A percentile compares a stretch with the other conserved stretches of the same genome.
Evolutionary conservation across 805 yeast species (phyloP).

Genomic region (Wickerhamiella kazuoi): DNA sequence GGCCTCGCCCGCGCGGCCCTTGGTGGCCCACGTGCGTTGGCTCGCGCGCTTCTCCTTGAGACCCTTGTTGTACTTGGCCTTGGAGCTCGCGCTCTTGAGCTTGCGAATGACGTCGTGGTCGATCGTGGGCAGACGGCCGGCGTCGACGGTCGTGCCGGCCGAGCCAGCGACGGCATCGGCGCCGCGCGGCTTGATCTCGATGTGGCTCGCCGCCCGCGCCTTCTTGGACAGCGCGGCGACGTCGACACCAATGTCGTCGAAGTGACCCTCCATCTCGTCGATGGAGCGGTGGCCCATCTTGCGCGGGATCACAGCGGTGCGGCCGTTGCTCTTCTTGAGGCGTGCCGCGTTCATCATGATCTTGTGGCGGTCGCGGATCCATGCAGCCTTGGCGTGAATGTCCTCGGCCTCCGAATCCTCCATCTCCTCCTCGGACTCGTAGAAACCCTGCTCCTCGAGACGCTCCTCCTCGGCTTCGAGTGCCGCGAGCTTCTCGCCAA

Average conservation of each 20-base stretch:
- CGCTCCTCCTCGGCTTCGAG: conserved; percentile 94
- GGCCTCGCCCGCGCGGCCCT: conserved; percentile 87
- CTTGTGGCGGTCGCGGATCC: conserved; percentile 95
- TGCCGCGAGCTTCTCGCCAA: conserved; percentile 80
- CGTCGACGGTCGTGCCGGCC: conserved; percentile 23
- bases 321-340: conserved; percentile 69
- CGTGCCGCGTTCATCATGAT: conserved; percentile 79
- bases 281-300: conserved; percentile 45
- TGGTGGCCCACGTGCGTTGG: conserved; percentile 84
- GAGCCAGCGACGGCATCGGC: conserved; percentile 58
- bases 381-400: conserved; percentile 68
- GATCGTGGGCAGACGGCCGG: conserved; percentile 29
- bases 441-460: conserved; percentile 86
- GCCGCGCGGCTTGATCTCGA: conserved; percentile 32
- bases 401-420: conserved; percentile 50
- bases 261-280: conserved; percentile 69
- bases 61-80: conserved; percentile 58
- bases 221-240: conserved; percentile 44
- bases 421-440: conserved; percentile 63
- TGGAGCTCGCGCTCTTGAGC: conserved; percentile 18
- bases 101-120: conserved; percentile 68
- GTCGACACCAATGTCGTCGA: conserved; percentile 83
- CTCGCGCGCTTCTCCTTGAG: conserved; percentile 74
- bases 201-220: conserved; percentile 20
- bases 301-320: conserved; percentile 85